Evolutionary conservation across 345 rosid genomes (phyloP).

Genomic region (Linum usitatissimum): DNA sequence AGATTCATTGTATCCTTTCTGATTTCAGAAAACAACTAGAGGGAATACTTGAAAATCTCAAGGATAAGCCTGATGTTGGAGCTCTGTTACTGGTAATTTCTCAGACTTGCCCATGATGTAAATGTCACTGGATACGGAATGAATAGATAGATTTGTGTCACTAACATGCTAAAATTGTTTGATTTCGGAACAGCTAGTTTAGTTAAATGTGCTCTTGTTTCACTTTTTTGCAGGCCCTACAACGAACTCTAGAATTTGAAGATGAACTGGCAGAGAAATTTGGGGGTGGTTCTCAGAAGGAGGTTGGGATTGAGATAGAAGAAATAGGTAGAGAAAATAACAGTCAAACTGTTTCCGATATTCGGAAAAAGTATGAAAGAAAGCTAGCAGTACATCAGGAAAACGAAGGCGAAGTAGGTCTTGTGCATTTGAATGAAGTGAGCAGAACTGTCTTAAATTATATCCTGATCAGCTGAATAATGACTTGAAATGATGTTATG

Average conservation of each 20-base stretch:
- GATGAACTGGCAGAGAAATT: slow-evolving; percentile 89
- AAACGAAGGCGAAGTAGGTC: slow-evolving; percentile 43
- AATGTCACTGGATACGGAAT: neutral
- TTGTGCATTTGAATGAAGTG: slow-evolving; percentile 8
- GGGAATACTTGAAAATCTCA: slow-evolving; percentile 65
- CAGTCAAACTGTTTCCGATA: slow-evolving; percentile 65
- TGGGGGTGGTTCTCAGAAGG: slow-evolving; percentile 69
- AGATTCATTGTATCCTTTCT: slow-evolving; percentile 3
- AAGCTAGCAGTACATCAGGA: slow-evolving; percentile 81
- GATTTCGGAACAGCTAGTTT: slow-evolving; percentile 3
- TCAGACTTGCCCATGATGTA: neutral
- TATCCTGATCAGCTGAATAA: neutral
- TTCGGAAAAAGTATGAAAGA: slow-evolving; percentile 85
- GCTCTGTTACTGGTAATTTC: slow-evolving; percentile 54
- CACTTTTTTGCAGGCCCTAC: slow-evolving; percentile 54
- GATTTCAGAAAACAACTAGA: slow-evolving; percentile 80
- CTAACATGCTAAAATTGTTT: neutral
- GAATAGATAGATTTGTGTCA: neutral
- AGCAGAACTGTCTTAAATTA: neutral
- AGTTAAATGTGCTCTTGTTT: slow-evolving; percentile 9
- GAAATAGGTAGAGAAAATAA: slow-evolving; percentile 64
- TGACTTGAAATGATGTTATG: slow-evolving; percentile 14
- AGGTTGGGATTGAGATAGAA: slow-evolving; percentile 62
- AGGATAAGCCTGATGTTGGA: slow-evolving; percentile 94
- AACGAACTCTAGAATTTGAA: slow-evolving; percentile 93